phyloP scores from a whole-genome alignment of 805 yeast genomes.

The Yamadazyma tumulicola region DNA sequence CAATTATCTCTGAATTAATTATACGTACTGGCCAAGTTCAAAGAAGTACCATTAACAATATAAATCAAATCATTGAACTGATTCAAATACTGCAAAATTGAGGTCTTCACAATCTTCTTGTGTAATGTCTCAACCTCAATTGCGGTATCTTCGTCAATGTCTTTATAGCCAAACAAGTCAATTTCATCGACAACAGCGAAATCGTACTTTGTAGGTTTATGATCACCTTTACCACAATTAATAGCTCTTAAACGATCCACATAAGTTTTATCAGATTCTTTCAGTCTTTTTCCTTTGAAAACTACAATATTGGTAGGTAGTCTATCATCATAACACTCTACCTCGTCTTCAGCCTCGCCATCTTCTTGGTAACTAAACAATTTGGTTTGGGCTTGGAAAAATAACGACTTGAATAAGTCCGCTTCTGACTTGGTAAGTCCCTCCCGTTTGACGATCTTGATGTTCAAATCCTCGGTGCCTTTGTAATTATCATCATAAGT shows the following conservation, averaged over 20 bases:
- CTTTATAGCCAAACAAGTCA: constrained; percentile 6
- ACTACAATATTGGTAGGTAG: constrained; percentile 11
- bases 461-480: constrained; percentile 10
- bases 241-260: constrained; percentile 10
- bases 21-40: constrained; percentile 1
- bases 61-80: constrained; percentile 10
- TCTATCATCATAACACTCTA: constrained; percentile 9
- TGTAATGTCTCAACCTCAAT: constrained; percentile 8
- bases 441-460: constrained; percentile 8
- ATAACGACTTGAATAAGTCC: constrained; percentile 9
- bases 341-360: constrained; percentile 5
- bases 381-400: constrained; percentile 4
- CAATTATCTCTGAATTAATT: constrained; percentile 1
- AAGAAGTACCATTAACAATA: constrained; percentile 11
- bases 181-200: constrained; percentile 10
- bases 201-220: not conserved
- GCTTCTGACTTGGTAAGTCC: constrained; percentile 6
- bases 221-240: constrained; percentile 1
- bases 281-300: constrained; percentile 8
- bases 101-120: constrained; percentile 6
- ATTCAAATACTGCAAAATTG: constrained; percentile 10
- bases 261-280: constrained; percentile 9
- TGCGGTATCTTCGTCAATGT: constrained; percentile 8
- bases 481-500: not conserved
- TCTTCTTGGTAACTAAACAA: constrained; percentile 6